Conservation (phyloP, 768 basidiomycete genomes). For the Leccinum fibrillosum region DNA sequence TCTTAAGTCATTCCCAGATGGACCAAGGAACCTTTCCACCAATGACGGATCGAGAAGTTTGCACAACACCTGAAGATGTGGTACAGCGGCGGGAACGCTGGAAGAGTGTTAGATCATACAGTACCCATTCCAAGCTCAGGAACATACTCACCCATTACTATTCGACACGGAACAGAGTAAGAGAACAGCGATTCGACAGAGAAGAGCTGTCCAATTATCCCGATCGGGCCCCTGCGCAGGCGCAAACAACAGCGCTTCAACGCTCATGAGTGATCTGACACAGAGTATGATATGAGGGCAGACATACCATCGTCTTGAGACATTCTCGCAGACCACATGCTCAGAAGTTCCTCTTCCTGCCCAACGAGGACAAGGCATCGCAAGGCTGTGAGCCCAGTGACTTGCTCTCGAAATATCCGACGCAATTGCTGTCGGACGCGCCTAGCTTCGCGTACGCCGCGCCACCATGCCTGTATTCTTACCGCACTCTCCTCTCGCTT, state of each 20-base stretch:
- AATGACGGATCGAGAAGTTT: slow-evolving; percentile 37
- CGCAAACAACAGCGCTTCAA: slow-evolving; percentile 39
- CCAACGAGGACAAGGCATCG: slow-evolving; percentile 66
- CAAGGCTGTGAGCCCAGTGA: slow-evolving; percentile 52
- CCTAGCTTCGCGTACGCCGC: slow-evolving; percentile 44
- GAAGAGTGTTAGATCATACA: background rate
- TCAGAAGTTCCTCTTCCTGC: slow-evolving; percentile 31
- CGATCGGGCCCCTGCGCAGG: slow-evolving; percentile 36
- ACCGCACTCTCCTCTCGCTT: slow-evolving; percentile 55
- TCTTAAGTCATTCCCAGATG: slow-evolving; percentile 31
- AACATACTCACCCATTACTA: slow-evolving; percentile 45
- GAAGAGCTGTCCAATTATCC: slow-evolving; percentile 59
- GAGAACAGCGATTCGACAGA: slow-evolving; percentile 46
- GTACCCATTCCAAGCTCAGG: background rate
- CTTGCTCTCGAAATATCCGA: slow-evolving; percentile 48
- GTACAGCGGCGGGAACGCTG: slow-evolving; percentile 46
- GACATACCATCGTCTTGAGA: slow-evolving; percentile 20
- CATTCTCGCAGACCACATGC: slow-evolving; percentile 30
- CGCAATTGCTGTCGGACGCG: slow-evolving; percentile 45
- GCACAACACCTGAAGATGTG: slow-evolving; percentile 51
- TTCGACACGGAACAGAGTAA: slow-evolving; percentile 52
- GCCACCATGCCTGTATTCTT: slow-evolving; percentile 69
- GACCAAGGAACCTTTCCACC: slow-evolving; percentile 18
- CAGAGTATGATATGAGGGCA: background rate
- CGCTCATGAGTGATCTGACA: slow-evolving; percentile 3